Percentiles rank a stretch among this genome's conserved stretches.
Evolutionary conservation across 495 filamentous ascomycete species (phyloP).

Genomic region (Neurospora sp.): DNA sequence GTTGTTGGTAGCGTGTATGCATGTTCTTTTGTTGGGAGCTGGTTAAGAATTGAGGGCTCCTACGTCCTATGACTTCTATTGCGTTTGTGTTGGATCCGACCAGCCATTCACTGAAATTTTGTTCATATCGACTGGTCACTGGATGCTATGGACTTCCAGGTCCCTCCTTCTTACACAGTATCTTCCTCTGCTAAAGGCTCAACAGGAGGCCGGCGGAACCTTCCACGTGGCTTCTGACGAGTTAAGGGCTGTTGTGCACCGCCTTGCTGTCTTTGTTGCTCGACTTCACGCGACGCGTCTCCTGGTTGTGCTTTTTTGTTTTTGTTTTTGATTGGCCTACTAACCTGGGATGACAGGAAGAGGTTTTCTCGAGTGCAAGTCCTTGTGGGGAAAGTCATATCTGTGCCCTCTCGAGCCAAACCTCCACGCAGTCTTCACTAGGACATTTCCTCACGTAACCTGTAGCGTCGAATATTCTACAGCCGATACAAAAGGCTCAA

Average conservation of each 20-base stretch:
- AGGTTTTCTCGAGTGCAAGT: too few species aligned
- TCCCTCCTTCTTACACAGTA: not conserved
- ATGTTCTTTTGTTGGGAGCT: not conserved
- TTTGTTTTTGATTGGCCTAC: too few species aligned
- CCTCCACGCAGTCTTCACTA: not conserved
- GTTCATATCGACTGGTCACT: too few species aligned
- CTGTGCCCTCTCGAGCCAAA: too few species aligned
- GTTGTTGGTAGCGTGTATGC: not conserved
- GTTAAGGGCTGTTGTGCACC: not conserved
- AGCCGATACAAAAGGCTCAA: not conserved
- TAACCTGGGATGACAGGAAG: too few species aligned
- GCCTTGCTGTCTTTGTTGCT: too few species aligned
- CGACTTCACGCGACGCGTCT: too few species aligned
- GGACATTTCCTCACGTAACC: not conserved
- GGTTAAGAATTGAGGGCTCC: not conserved
- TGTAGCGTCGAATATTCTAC: not conserved
- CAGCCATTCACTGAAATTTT: too few species aligned
- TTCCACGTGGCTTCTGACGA: not conserved
- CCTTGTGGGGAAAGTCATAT: too few species aligned
- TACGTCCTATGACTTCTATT: too few species aligned
- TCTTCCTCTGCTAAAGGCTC: not conserved
- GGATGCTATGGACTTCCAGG: not conserved
- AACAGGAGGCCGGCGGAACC: not conserved
- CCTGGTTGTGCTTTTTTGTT: too few species aligned
- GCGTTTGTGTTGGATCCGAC: too few species aligned